Evolutionary conservation across 2,329 filamentous ascomycete species (phyloP), one percentile per base, ranked within the genome.

Genomic region (Plectosphaerella cucumerina): DNA sequence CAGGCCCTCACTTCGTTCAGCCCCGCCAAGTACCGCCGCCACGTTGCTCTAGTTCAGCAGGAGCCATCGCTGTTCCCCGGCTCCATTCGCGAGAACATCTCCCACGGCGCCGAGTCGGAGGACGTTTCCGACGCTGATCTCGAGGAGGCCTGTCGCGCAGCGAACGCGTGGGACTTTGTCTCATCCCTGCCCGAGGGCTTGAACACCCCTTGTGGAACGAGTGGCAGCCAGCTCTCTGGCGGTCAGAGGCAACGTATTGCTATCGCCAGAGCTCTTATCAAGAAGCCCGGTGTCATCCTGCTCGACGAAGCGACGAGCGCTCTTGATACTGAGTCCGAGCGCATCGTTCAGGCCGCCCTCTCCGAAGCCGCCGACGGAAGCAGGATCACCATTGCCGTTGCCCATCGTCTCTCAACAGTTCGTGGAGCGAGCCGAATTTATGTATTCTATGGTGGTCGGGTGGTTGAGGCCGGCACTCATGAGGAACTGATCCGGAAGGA

Each of bases 381-480:
- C 51, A 64, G 64, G 46, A 75, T 83, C 1, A 86, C 82, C 0
- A 72, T 88, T 14, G 82, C 83, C 6, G 82, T 88, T 2, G 84
- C 85, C 2, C 85, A 88, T 63, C 73, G 84, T 8, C 60, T 74
- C 8, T 71, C 81, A 35, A 74, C 71, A 0, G 31, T 56, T n/a
- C 53, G 80, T 56, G 73, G 83, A 51, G 79, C 79, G 0, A 76
- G 85, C 61, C 63, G 71, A 2, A 86, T 85, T 35, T 82, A 77
- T 55, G 80, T 85, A 0, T 81, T 86, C 59, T 77, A 80, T 6
- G 66, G 71, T 4, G 78, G 78, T 6, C 69, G 65, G 17, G 74
- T 87, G 31, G 69, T 81, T 1, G 83, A 87, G 59, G 66, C 71
- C 47, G 84, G 86, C 18, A 76, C 75, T 14, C 82, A 87, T 61